These are phyloP conservation scores for Rhododendron henanense DNA, from an alignment of 148 eudicot species.

Conservation along the genomic window DNA sequence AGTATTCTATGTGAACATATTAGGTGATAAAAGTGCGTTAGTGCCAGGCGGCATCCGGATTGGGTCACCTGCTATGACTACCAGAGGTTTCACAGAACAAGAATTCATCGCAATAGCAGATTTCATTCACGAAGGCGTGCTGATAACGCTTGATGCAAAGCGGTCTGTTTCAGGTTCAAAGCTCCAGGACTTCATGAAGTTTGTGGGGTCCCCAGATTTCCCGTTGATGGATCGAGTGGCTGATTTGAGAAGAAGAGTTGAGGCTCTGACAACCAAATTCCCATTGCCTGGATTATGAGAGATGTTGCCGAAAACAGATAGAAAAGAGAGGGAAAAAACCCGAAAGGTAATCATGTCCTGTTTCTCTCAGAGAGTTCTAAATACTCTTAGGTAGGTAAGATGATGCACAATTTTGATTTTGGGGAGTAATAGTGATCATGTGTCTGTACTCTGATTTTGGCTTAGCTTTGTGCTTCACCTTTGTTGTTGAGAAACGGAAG, in stretches of 20 bases:
- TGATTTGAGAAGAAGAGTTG: conserved; percentile 62
- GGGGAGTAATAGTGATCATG: neutral
- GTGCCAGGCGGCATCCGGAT: conserved; percentile 86
- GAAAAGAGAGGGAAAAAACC: no score
- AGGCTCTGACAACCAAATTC: conserved; percentile 67
- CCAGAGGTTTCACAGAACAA: conserved; percentile 67
- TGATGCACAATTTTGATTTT: neutral
- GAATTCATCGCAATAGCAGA: conserved; percentile 70
- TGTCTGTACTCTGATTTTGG: neutral
- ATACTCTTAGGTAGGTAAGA: neutral
- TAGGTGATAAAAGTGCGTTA: conserved; percentile 91
- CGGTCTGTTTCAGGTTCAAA: conserved; percentile 51
- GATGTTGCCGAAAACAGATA: neutral
- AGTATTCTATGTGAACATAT: conserved; percentile 30
- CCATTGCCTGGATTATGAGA: conserved; percentile 69
- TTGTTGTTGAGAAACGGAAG: neutral
- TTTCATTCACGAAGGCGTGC: conserved; percentile 76
- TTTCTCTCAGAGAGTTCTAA: neutral
- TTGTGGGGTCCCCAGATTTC: conserved; percentile 56
- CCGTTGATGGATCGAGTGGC: conserved; percentile 43
- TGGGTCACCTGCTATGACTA: conserved; percentile 91
- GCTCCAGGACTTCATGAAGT: conserved; percentile 74
- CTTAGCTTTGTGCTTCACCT: neutral
- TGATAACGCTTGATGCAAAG: conserved; percentile 63
- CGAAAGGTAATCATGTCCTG: no score